A percentile compares a stretch with the other conserved stretches of the same genome.
Evolutionary conservation across 169 alveolate genomes (phyloP).

Genomic region (Eimeria necatrix): DNA sequence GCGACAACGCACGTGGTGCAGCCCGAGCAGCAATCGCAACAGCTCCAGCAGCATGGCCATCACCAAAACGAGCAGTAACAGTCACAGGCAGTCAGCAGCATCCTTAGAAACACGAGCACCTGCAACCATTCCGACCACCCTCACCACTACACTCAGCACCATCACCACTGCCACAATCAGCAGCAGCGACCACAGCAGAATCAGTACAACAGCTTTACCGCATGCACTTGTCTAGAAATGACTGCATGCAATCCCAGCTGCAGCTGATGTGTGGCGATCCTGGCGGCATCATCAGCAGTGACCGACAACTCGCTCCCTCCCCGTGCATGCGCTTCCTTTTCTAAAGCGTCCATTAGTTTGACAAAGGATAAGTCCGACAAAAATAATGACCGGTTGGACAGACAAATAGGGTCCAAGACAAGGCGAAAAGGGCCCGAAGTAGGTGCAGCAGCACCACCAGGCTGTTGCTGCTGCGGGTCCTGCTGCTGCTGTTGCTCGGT

Average conservation of each 20-base stretch:
- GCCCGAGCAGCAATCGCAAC: not conserved
- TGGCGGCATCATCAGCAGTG: conserved; percentile 9
- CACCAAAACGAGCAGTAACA: no score
- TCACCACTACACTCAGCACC: no score
- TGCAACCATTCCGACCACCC: no score
- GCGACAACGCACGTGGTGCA: not conserved
- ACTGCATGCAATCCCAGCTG: conserved; percentile 18
- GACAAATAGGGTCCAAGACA: not conserved
- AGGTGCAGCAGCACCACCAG: not conserved
- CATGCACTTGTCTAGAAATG: conserved; percentile 18
- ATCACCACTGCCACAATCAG: no score
- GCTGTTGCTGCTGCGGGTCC: not conserved
- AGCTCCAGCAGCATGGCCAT: not conserved
- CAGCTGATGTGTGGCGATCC: conserved; percentile 41
- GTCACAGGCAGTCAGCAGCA: no score
- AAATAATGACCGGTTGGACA: not conserved
- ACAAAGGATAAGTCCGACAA: conserved; percentile 44
- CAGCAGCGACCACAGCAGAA: no score
- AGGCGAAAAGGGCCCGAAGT: not conserved
- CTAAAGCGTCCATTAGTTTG: conserved; percentile 41
- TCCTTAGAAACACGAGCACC: no score
- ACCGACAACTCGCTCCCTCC: conserved; percentile 47
- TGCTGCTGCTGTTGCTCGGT: not conserved
- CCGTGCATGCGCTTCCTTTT: conserved; percentile 48
- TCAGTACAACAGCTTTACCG: not conserved